phyloP scores from a whole-genome alignment of 306 rosid genomes.

The Purshia tridentata region DNA sequence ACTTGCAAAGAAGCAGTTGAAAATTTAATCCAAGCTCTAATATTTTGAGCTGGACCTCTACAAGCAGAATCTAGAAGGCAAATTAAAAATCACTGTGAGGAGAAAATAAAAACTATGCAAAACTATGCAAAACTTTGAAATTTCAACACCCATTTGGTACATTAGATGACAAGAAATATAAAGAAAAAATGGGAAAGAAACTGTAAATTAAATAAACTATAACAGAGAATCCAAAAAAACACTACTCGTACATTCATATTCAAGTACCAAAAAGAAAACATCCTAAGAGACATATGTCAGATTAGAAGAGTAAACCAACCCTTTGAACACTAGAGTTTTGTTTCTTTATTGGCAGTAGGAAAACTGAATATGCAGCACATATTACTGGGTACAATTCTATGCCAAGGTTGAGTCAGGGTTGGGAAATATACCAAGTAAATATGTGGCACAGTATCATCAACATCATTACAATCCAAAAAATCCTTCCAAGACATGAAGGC shows the following conservation, averaged over 20 bases:
- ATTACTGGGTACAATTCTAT: neutral
- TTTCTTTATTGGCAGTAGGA: neutral
- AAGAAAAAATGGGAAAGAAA: neutral
- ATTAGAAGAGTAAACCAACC: neutral
- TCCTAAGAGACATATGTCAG: constrained; percentile 3
- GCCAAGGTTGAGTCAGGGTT: neutral
- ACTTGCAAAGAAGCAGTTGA: constrained; percentile 57
- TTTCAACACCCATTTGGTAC: neutral
- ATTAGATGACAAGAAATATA: neutral
- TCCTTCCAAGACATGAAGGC: neutral
- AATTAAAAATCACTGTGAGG: constrained; percentile 22
- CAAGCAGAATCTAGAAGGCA: constrained; percentile 54
- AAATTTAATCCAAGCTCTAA: constrained; percentile 72
- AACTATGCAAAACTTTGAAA: neutral
- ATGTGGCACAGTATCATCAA: neutral
- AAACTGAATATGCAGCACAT: neutral
- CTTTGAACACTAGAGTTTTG: neutral
- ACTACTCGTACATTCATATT: neutral
- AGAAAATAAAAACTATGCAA: constrained; percentile 16
- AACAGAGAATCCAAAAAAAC: neutral
- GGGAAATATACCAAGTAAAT: neutral
- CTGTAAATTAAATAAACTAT: too few species aligned
- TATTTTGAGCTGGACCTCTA: constrained; percentile 71
- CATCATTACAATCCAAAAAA: neutral
- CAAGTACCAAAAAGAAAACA: neutral